Evolutionary conservation across 2,329 filamentous ascomycete species (phyloP), one percentile per base, ranked within the genome.

Genomic region (Botryosphaeria dothidea): DNA sequence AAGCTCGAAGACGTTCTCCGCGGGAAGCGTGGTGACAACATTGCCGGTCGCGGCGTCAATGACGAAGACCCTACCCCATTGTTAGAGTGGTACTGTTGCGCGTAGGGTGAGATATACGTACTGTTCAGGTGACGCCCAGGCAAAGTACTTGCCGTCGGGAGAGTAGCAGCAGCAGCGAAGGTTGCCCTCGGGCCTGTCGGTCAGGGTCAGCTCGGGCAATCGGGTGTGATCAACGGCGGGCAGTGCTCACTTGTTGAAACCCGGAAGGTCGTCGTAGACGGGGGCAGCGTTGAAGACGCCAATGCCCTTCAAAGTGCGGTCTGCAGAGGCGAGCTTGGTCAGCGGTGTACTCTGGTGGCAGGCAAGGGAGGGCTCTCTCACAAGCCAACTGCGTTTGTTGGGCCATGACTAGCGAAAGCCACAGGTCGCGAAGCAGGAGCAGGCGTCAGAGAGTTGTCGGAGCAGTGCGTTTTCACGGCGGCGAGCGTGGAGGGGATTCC

Each of bases 241-340:
- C 38, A 8, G 38, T 68, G 36, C 70, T 61, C 79, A 88, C 86
- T 77, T 84, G 66, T 78, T 77, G 74, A 98, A 97, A 73, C 91
- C 94, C 75, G 91, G 83, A 75, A 98, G 86, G 75, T 90, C 83
- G 79, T 92, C 87, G 82, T 99, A 99, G 75, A 90, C 87, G 67
- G 95, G 95, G 71, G 89, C 91, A 74, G 93, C 92, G 83, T 98
- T 92, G 81, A 96, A 88, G 80, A 98, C 85, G 75, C 93, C 93
- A 83, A 99, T 93, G 80, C 89, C 90, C 88, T 97, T 98, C 82
- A 93, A 91, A 80, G 95, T 97, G 83, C 95, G 92, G 86, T 91
- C 87, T 89, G 70, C 34, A 48, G 51, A 56, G 60, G 66, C 49
- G 45, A 61, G 62, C 34, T 52, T 17, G 15, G 31, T 38, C 43